Evolutionary conservation across 139 green algal species (phyloP).

Genomic region (Pedinophyceae sp.): DNA sequence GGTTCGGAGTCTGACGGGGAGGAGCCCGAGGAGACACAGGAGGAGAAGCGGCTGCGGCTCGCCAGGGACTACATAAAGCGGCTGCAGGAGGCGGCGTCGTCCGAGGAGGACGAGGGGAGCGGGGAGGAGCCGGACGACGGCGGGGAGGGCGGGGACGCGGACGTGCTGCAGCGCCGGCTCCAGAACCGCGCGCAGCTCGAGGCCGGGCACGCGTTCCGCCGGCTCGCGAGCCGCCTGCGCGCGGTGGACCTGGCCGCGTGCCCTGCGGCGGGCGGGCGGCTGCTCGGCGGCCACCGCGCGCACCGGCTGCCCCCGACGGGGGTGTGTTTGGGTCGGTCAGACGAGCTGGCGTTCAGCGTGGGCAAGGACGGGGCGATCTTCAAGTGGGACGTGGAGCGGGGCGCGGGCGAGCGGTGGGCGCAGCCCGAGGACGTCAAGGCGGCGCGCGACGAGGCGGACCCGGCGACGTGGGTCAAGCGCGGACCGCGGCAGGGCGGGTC

Average conservation of each 20-base stretch:
- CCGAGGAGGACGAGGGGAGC: conserved; percentile 16
- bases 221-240: too few species aligned
- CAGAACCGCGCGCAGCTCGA: conserved; percentile 20
- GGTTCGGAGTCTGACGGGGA: conserved; percentile 24
- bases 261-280: too few species aligned
- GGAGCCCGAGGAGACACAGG: conserved; percentile 48
- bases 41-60: conserved; percentile 60
- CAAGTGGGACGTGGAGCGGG: conserved; percentile 61
- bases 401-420: too few species aligned
- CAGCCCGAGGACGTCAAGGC: too few species aligned
- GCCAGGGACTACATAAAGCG: conserved; percentile 52
- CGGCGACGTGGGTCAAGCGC: conserved; percentile 12
- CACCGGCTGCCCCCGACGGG: conserved; percentile 45
- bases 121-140: conserved; percentile 18
- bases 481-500: too few species aligned
- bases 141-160: conserved; percentile 5
- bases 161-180: conserved; percentile 14
- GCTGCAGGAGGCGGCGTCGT: conserved; percentile 21
- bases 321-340: conserved; percentile 49
- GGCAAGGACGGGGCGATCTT: conserved; percentile 68
- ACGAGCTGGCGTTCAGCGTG: conserved; percentile 43
- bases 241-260: too few species aligned
- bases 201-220: too few species aligned
- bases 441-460: too few species aligned
- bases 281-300: too few species aligned